These are phyloP conservation scores for Penicillium pancosmium DNA, from an alignment of 495 filamentous ascomycete genomes.

Conservation along the genomic window DNA sequence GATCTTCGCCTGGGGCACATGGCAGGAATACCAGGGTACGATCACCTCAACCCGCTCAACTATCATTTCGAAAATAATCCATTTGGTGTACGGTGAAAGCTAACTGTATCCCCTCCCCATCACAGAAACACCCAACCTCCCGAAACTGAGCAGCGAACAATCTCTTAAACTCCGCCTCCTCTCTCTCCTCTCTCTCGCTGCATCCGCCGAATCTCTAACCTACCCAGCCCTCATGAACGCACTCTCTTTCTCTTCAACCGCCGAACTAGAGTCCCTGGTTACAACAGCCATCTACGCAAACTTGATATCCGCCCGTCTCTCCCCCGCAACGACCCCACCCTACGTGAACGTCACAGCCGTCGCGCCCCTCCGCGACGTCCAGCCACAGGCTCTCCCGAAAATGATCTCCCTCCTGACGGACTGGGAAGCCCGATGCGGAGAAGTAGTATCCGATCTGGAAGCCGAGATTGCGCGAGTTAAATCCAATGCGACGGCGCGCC, in stretches of 20 bases:
- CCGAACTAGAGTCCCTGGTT: conserved; percentile 86
- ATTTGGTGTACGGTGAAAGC: background rate
- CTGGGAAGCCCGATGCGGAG: conserved; percentile 76
- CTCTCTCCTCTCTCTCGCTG: conserved; percentile 75
- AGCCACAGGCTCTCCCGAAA: conserved; percentile 63
- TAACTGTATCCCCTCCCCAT: conserved; percentile 6
- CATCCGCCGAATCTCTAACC: conserved; percentile 65
- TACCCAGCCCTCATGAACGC: conserved; percentile 67
- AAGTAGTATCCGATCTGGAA: conserved; percentile 76
- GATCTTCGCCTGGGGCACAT: conserved; percentile 94
- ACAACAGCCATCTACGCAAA: conserved; percentile 87
- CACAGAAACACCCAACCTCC: conserved; percentile 61
- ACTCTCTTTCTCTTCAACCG: conserved; percentile 66
- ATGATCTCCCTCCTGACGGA: conserved; percentile 69
- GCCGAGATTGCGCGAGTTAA: conserved; percentile 64
- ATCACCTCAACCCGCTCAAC: background rate
- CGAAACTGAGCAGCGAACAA: conserved; percentile 71
- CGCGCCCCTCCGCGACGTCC: conserved; percentile 82
- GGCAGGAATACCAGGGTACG: conserved; percentile 70
- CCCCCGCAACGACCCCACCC: conserved; percentile 64
- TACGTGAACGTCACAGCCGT: conserved; percentile 76
- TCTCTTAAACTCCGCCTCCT: conserved; percentile 86
- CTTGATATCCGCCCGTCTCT: conserved; percentile 78
- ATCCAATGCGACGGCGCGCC: conserved; percentile 55
- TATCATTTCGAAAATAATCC: background rate